Conservation (phyloP, 805 yeast species). For the Kodamaea leandrae region DNA sequence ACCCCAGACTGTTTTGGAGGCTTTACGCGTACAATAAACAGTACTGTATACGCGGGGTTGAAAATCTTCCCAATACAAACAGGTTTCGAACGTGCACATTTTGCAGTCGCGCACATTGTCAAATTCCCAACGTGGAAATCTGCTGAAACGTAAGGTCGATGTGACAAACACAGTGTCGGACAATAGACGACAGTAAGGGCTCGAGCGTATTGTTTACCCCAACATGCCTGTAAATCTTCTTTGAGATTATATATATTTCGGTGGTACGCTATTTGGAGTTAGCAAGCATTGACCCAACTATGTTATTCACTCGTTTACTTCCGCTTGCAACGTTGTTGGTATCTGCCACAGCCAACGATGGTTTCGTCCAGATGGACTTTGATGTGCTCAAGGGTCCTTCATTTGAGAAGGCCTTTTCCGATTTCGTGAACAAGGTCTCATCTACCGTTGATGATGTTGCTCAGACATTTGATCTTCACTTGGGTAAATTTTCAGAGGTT, state of each 20-base stretch:
- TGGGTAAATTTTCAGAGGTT: not conserved
- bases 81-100: too few species aligned
- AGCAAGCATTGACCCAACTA: too few species aligned
- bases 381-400: conserved; percentile 23
- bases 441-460: not conserved
- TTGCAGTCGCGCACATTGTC: too few species aligned
- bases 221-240: not conserved
- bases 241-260: not conserved
- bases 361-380: conserved; percentile 23
- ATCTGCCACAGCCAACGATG: conserved; percentile 15
- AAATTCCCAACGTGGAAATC: too few species aligned
- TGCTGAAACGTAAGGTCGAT: too few species aligned
- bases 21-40: too few species aligned
- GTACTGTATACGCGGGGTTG: too few species aligned
- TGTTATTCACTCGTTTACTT: conserved; percentile 11
- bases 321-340: conserved; percentile 9
- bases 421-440: conserved; percentile 12
- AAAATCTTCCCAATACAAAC: too few species aligned
- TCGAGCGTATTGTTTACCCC: not conserved
- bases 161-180: too few species aligned
- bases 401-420: conserved; percentile 17
- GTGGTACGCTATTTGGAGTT: not conserved
- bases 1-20: too few species aligned
- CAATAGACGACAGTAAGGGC: too few species aligned
- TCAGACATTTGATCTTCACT: not conserved